Conservation (phyloP, 1,139 yeast genomes). For the Yamadazyma atlantica region DNA sequence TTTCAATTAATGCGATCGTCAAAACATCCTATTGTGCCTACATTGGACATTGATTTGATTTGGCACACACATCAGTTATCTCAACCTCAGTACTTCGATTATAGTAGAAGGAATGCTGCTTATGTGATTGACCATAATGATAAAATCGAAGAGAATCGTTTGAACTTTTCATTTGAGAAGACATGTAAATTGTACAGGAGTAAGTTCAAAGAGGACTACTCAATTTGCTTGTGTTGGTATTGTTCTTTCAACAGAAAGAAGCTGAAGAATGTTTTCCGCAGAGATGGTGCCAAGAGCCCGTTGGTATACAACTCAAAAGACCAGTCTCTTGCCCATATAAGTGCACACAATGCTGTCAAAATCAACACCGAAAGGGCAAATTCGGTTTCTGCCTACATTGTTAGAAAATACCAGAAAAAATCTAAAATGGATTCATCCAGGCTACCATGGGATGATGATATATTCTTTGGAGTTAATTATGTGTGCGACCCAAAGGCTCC, state of each 20-base stretch:
- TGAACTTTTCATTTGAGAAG: constrained; percentile 8
- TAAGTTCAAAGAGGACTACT: constrained; percentile 12
- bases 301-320: not conserved
- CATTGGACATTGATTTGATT: constrained; percentile 38
- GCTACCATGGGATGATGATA: constrained; percentile 4
- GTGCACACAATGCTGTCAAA: constrained; percentile 11
- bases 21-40: constrained; percentile 28
- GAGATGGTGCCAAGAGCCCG: constrained; percentile 3
- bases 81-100: constrained; percentile 22
- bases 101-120: constrained; percentile 15
- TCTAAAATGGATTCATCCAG: not conserved
- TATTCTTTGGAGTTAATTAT: not conserved
- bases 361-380: constrained; percentile 6
- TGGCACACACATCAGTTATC: constrained; percentile 43
- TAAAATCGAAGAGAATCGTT: constrained; percentile 18
- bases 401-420: constrained; percentile 4
- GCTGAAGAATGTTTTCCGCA: constrained; percentile 1
- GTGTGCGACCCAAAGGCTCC: constrained; percentile 6
- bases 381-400: not conserved
- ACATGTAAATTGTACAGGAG: constrained; percentile 10
- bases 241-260: constrained; percentile 11
- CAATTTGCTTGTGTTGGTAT: constrained; percentile 17
- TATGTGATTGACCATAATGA: constrained; percentile 18
- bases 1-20: constrained; percentile 16
- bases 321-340: constrained; percentile 8